These are phyloP conservation scores for Trichoderma endophyticum DNA, from an alignment of 2,329 filamentous ascomycete species.

Conservation along the genomic window DNA sequence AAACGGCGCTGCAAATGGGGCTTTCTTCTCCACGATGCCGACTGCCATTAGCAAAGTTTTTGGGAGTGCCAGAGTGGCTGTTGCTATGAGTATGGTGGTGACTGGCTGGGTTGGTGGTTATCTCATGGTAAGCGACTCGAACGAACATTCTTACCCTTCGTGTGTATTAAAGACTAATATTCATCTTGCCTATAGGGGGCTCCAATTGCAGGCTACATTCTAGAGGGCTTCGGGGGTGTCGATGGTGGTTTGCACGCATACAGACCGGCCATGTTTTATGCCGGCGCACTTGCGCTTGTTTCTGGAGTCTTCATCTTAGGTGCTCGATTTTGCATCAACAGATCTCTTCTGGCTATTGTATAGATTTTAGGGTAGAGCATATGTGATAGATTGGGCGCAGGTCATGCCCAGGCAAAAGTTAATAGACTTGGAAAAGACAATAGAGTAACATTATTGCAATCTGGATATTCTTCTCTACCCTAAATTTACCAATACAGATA, in stretches of 20 bases:
- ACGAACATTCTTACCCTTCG: not conserved
- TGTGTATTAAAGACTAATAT: not conserved
- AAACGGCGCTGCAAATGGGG: slow-evolving; percentile 57
- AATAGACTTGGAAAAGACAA: not conserved
- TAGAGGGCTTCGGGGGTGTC: slow-evolving; percentile 50
- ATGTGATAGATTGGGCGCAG: not conserved
- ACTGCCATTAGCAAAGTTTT: slow-evolving; percentile 57
- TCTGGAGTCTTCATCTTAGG: slow-evolving; percentile 40
- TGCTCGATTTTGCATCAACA: slow-evolving; percentile 43
- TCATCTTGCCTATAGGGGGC: slow-evolving; percentile 38
- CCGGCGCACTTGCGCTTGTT: slow-evolving; percentile 48
- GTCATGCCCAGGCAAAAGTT: not conserved
- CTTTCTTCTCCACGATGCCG: slow-evolving; percentile 59
- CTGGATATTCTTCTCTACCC: not conserved
- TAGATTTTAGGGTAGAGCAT: not conserved
- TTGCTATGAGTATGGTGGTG: slow-evolving; percentile 59
- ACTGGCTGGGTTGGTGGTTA: slow-evolving; percentile 59
- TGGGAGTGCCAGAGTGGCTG: slow-evolving; percentile 49
- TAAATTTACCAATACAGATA: not conserved
- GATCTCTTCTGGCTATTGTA: slow-evolving; percentile 29
- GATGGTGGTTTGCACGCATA: slow-evolving; percentile 48
- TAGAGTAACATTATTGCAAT: not conserved
- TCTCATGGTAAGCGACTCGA: slow-evolving; percentile 43
- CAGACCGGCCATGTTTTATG: slow-evolving; percentile 58
- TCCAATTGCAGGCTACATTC: slow-evolving; percentile 56